Percentiles rank a stretch among this genome's conserved stretches.
Conservation (phyloP, 2,329 filamentous ascomycete species). For the Escovopsis sp. region DNA sequence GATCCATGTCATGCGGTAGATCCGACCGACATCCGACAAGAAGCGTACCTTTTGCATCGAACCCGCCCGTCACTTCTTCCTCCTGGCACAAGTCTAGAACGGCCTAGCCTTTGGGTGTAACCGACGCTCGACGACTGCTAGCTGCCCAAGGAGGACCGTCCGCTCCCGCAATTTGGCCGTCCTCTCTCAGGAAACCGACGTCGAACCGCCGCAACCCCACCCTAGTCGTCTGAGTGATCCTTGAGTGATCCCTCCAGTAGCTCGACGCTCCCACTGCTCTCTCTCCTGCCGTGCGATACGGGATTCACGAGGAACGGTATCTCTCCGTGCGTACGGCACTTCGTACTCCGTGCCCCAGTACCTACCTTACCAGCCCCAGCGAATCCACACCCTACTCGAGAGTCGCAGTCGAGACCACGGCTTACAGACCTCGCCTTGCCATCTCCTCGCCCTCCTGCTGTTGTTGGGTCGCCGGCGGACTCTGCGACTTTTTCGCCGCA, state of each 20-base stretch:
- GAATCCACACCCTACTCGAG: too few species aligned
- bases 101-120: slow-evolving; percentile 5
- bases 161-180: slow-evolving; percentile 6
- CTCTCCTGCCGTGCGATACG: too few species aligned
- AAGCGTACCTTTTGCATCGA: background rate
- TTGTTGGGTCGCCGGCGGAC: slow-evolving; percentile 5
- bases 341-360: too few species aligned
- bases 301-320: too few species aligned
- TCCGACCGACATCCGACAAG: background rate
- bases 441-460: background rate
- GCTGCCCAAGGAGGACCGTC: slow-evolving; percentile 3
- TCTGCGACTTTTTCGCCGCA: slow-evolving; percentile 2
- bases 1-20: background rate
- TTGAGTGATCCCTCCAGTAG: too few species aligned
- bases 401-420: background rate
- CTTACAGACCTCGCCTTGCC: background rate
- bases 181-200: slow-evolving; percentile 2
- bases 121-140: background rate
- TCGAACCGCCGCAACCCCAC: slow-evolving; percentile 2
- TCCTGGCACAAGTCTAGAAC: slow-evolving; percentile 1
- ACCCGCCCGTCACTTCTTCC: background rate
- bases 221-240: background rate
- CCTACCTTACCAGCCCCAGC: too few species aligned
- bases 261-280: too few species aligned
- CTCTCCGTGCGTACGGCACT: too few species aligned